Conservation (phyloP, 2,329 filamentous ascomycete genomes). For the Annulohypoxylon truncatum region DNA sequence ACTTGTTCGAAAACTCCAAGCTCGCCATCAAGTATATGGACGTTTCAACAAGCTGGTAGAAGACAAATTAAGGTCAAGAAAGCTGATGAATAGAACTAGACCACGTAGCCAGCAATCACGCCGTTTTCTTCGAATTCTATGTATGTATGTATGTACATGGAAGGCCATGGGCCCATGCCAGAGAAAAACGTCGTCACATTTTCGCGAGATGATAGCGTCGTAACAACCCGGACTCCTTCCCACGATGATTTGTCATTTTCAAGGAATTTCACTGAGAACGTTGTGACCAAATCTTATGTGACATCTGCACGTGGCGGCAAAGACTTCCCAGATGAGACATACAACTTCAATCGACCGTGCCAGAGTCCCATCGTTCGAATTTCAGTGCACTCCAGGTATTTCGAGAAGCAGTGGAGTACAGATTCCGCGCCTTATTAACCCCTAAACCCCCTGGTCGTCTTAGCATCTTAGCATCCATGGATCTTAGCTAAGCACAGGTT, state of each 20-base stretch:
- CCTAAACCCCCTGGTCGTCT: constrained; percentile 1
- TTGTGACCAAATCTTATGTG: constrained; percentile 18
- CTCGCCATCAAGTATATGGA: background rate
- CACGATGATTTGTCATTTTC: constrained; percentile 24
- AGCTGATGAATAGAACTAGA: background rate
- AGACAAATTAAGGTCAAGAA: background rate
- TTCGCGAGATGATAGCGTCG: constrained; percentile 37
- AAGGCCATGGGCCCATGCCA: constrained; percentile 10
- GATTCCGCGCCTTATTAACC: background rate
- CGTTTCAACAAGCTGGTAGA: background rate
- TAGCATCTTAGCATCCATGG: background rate
- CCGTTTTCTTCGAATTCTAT: constrained; percentile 21
- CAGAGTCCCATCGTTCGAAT: constrained; percentile 6
- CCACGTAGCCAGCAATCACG: background rate
- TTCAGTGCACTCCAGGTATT: background rate
- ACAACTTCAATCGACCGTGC: background rate
- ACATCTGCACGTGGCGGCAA: constrained; percentile 26
- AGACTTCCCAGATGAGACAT: constrained; percentile 3
- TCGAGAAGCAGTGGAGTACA: constrained; percentile 5
- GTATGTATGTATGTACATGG: background rate
- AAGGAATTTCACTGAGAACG: constrained; percentile 22
- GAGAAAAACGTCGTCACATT: constrained; percentile 33
- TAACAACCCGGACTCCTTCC: constrained; percentile 16
- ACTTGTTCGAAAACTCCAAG: constrained; percentile 2
- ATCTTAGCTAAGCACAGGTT: constrained; percentile 3